phyloP scores from a whole-genome alignment of 306 rosid genomes.

The Inga leiocalycina region DNA sequence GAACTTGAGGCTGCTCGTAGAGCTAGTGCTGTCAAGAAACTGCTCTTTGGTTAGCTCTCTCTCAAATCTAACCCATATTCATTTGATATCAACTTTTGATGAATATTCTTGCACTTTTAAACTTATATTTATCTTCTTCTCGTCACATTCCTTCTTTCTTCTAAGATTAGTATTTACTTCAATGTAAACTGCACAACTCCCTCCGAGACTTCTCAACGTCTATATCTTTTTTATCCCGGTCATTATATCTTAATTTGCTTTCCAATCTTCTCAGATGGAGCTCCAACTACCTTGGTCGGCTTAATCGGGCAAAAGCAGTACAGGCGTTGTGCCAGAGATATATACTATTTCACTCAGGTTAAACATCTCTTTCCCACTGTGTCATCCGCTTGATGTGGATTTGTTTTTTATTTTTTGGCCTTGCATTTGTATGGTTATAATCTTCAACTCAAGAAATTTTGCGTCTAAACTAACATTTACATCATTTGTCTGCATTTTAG shows the following conservation, averaged over 20 bases:
- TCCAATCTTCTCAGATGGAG: constrained; percentile 69
- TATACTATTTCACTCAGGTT: constrained; percentile 93
- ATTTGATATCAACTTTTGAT: not conserved
- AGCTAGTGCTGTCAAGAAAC: constrained; percentile 83
- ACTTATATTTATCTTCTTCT: not conserved
- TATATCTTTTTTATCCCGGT: not conserved
- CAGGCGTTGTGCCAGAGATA: constrained; percentile 89
- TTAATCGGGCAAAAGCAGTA: constrained; percentile 86
- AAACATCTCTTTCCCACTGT: constrained; percentile 32
- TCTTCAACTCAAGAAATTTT: not conserved
- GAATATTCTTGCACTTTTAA: not conserved
- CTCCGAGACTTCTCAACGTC: not conserved
- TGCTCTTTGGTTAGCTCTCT: constrained; percentile 85
- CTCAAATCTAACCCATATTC: not conserved
- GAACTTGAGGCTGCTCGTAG: constrained; percentile 96
- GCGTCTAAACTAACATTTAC: constrained; percentile 26
- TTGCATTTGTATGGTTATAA: constrained; percentile 4
- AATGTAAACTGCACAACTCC: not conserved
- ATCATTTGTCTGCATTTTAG: constrained; percentile 39
- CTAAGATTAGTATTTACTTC: not conserved
- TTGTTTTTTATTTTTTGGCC: too few relatives aligned
- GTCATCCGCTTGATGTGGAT: not conserved
- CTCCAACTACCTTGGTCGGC: constrained; percentile 91
- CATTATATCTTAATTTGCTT: not conserved
- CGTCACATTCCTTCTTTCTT: not conserved